These are phyloP conservation scores for Lentinula raphanica DNA, from an alignment of 768 basidiomycete species.

Conservation along the genomic window DNA sequence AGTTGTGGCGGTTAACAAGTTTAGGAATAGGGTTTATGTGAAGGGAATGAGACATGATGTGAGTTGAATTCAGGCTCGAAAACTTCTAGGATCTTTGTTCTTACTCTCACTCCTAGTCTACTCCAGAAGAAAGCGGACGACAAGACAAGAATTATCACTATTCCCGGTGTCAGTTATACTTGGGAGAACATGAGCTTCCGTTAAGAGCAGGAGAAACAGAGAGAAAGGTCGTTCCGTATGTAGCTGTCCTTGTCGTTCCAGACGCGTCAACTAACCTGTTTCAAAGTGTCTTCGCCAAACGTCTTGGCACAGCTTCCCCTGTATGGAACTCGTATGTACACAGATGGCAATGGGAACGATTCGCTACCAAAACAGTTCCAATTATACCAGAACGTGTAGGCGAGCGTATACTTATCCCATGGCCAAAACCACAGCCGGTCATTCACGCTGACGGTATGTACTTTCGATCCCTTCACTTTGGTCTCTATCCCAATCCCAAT, in stretches of 20 bases:
- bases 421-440: constrained; percentile 53
- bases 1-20: constrained; percentile 67
- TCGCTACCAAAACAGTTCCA: constrained; percentile 62
- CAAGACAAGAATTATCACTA: constrained; percentile 60
- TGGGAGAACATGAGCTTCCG: constrained; percentile 62
- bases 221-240: constrained; percentile 43
- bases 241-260: constrained; percentile 8
- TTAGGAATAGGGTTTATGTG: constrained; percentile 66
- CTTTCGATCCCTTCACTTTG: not conserved
- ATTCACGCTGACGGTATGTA: constrained; percentile 35
- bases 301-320: constrained; percentile 57
- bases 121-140: constrained; percentile 8
- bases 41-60: constrained; percentile 18
- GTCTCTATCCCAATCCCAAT: not conserved
- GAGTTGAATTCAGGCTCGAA: constrained; percentile 13
- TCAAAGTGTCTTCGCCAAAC: constrained; percentile 70
- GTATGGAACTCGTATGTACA: constrained; percentile 50
- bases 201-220: constrained; percentile 26
- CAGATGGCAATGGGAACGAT: constrained; percentile 69
- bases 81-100: constrained; percentile 19
- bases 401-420: constrained; percentile 50
- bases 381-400: constrained; percentile 39
- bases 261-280: not conserved
- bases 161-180: constrained; percentile 72
- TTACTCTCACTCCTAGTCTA: not conserved